Percentiles rank a stretch among this genome's conserved stretches.
Evolutionary conservation across 306 rosid genomes (phyloP).

Genomic region (Rosa persica): DNA sequence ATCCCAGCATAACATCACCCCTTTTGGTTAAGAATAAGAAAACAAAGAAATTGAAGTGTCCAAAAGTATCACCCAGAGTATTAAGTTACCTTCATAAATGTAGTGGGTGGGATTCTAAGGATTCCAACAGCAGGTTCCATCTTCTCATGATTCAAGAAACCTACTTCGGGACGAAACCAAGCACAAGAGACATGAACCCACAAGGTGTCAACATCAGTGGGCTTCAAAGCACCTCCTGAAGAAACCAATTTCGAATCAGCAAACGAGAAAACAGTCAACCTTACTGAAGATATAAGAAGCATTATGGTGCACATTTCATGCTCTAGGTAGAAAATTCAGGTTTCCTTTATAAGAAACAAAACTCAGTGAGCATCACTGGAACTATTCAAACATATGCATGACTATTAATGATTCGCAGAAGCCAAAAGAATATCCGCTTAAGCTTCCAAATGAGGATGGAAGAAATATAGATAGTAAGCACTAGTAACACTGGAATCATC

Average conservation of each 20-base stretch:
- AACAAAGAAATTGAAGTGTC: not conserved
- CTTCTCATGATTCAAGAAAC: constrained; percentile 66
- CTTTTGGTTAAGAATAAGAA: not conserved
- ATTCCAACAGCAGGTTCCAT: constrained; percentile 98
- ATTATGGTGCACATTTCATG: not conserved
- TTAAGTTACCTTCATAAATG: constrained; percentile 70
- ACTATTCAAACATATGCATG: not conserved
- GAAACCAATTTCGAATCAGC: constrained; percentile 22
- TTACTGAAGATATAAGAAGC: not conserved
- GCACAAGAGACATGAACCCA: constrained; percentile 98
- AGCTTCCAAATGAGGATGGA: not conserved
- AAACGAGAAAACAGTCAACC: constrained; percentile 16
- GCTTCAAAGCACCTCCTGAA: constrained; percentile 96
- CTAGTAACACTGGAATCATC: not conserved
- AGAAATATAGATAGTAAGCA: not conserved
- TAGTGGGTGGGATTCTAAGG: constrained; percentile 67
- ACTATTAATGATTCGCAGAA: not conserved
- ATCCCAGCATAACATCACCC: not conserved
- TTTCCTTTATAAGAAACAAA: not conserved
- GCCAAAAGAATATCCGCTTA: not conserved
- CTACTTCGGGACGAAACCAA: constrained; percentile 90
- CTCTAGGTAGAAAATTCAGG: not conserved
- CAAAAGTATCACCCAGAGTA: not conserved
- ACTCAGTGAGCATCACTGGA: not conserved
- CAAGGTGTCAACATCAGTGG: constrained; percentile 81